Conservation (phyloP, 2,329 filamentous ascomycete genomes). For the Achaetomium macrosporum region DNA sequence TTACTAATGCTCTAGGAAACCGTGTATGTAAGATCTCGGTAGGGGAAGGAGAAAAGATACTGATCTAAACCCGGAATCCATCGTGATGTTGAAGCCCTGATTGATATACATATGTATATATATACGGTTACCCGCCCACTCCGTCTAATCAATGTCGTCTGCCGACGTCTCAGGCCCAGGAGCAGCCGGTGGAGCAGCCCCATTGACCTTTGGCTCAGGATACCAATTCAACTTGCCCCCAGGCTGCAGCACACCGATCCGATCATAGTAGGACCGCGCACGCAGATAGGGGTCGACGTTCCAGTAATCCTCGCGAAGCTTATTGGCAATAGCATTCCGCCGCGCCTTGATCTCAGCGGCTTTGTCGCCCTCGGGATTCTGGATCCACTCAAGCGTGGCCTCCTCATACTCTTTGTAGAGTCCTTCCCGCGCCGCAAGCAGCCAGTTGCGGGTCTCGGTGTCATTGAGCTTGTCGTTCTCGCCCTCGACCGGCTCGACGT, state of each 20-base stretch:
- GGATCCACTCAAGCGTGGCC: slow-evolving; percentile 70
- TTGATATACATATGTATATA: slow-evolving; percentile 4
- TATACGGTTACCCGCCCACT: not conserved
- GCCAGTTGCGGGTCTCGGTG: slow-evolving; percentile 52
- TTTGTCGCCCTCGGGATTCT: slow-evolving; percentile 41
- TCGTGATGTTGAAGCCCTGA: not conserved
- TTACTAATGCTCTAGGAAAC: not conserved
- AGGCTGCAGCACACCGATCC: slow-evolving; percentile 63
- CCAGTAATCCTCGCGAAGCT: slow-evolving; percentile 77
- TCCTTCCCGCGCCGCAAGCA: slow-evolving; percentile 57
- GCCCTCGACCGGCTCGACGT: slow-evolving; percentile 65
- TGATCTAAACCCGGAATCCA: not conserved
- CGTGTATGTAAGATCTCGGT: not conserved
- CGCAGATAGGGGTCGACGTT: slow-evolving; percentile 79
- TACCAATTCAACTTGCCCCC: slow-evolving; percentile 71
- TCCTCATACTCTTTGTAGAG: slow-evolving; percentile 71
- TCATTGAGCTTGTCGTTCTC: slow-evolving; percentile 76
- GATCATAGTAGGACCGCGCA: slow-evolving; percentile 78
- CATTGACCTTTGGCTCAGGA: slow-evolving; percentile 25
- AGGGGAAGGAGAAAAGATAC: not conserved
- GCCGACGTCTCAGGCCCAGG: slow-evolving; percentile 29
- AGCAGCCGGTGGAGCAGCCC: slow-evolving; percentile 10
- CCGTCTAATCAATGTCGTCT: slow-evolving; percentile 40
- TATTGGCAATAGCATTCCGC: slow-evolving; percentile 55
- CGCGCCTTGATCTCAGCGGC: slow-evolving; percentile 47